Evolutionary conservation across 2,329 filamentous ascomycete genomes (phyloP).

Genomic region (Calonectria pauciramosa): DNA sequence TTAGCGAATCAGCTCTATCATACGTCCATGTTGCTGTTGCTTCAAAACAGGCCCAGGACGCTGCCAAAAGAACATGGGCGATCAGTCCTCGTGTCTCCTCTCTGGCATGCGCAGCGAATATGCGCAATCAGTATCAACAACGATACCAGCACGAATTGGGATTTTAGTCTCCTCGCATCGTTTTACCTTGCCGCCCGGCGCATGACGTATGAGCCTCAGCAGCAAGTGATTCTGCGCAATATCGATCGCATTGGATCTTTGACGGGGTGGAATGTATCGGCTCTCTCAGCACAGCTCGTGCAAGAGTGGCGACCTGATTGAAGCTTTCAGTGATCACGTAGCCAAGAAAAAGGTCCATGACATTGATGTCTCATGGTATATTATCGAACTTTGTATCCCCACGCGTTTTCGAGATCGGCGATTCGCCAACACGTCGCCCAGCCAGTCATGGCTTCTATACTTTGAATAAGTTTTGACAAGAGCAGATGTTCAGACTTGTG

Average conservation of each 20-base stretch:
- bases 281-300: constrained; percentile 42
- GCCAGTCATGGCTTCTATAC: constrained; percentile 65
- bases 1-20: constrained; percentile 70
- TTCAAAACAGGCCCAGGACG: constrained; percentile 64
- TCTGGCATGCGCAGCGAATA: constrained; percentile 64
- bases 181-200: constrained; percentile 59
- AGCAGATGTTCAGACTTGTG: constrained; percentile 60
- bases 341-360: background rate
- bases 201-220: constrained; percentile 64
- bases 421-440: constrained; percentile 69
- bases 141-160: constrained; percentile 60
- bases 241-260: constrained; percentile 54
- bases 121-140: constrained; percentile 65
- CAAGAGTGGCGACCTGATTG: constrained; percentile 47
- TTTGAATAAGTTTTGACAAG: constrained; percentile 59
- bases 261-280: constrained; percentile 57
- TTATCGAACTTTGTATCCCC: constrained; percentile 53
- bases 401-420: constrained; percentile 60
- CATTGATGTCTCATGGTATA: background rate
- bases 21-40: constrained; percentile 65
- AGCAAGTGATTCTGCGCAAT: constrained; percentile 55
- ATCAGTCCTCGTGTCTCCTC: constrained; percentile 54
- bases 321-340: constrained; percentile 9
- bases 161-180: constrained; percentile 61
- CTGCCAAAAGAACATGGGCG: constrained; percentile 48